Base-by-base conservation (phyloP, 2,329 filamentous ascomycete species). In the Diaporthe sp. region DNA sequence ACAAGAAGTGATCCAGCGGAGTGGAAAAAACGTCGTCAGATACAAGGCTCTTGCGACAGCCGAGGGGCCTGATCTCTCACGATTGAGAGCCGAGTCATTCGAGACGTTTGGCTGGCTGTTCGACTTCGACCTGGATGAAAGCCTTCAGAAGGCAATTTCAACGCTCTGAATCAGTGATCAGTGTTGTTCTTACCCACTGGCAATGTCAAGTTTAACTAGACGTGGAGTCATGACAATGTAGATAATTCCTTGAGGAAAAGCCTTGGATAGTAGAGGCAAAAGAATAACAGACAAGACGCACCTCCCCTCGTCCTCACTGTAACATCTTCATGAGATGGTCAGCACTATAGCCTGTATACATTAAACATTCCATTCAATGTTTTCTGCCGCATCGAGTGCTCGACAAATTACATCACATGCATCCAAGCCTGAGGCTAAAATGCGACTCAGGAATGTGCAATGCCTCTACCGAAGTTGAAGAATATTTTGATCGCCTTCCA, bases 1-100 rank as follows among this genome's bases (percentile, higher is more conserved):
- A 17, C 75, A 78, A 72, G 65, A 75, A 22, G 62, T 78, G 1
- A 68, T 79, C 17, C 51, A 73, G 17, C 73, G 71, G 17, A 78
- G 77, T 37, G 31, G 22, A 1, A 17, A 46, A 3, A 74, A 74
- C 9, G 51, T 74, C 2, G 19, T 15, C 17, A 74, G 72, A 31
- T 74, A 68, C 28, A 25, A 46, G 34, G 61, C 25, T 7, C 19
- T 74, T 8, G 55, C 72, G 5, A 44, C 31, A 19, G 61, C 72
- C 6, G 51, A 68, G 19, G 61, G 61, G 1, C 1, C 53, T 17
- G 22, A 68, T 19, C 51, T 74, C 8, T 42, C 34, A 7, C 51
- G 61, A 5, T 28, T 74, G 37, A 68, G 22, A 22, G 34, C 17
- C 15, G 61, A 74, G 17, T 69, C 31, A 12, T 65, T 51, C 2